These are phyloP conservation scores for Diaporthe citri DNA, from an alignment of 2,329 filamentous ascomycete species.

Conservation along the genomic window DNA sequence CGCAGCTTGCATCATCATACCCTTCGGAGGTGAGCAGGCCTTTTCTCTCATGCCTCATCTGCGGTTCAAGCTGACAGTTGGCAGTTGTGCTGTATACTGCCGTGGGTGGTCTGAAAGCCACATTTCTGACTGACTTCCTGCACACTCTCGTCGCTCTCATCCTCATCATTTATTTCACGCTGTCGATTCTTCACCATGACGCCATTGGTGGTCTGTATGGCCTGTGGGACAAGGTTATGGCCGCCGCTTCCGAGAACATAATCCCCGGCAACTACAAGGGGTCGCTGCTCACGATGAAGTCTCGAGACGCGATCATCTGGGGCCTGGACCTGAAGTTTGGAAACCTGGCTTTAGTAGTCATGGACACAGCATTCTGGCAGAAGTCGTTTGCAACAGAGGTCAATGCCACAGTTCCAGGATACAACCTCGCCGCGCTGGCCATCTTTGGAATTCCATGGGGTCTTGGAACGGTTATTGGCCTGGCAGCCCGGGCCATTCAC, in stretches of 20 bases:
- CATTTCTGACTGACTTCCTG: constrained; percentile 61
- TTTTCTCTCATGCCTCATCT: background rate
- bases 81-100: constrained; percentile 61
- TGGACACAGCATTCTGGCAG: constrained; percentile 67
- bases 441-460: constrained; percentile 62
- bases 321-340: constrained; percentile 62
- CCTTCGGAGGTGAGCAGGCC: constrained; percentile 52
- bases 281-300: constrained; percentile 62
- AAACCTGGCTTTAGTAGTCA: constrained; percentile 62
- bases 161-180: constrained; percentile 61
- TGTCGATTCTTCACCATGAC: constrained; percentile 57
- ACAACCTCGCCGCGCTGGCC: constrained; percentile 58
- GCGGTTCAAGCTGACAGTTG: background rate
- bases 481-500: constrained; percentile 58
- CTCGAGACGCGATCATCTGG: constrained; percentile 57
- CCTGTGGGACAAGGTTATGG: constrained; percentile 60
- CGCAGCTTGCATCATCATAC: constrained; percentile 60
- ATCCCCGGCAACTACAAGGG: constrained; percentile 61
- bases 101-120: constrained; percentile 62
- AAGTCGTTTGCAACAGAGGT: constrained; percentile 64
- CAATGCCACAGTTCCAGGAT: constrained; percentile 59
- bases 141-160: constrained; percentile 62
- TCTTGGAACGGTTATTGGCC: constrained; percentile 59
- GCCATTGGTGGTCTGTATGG: constrained; percentile 56
- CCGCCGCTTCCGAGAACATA: constrained; percentile 55